Conservation (phyloP, 1,139 yeast species). For the Kodamaea suecica region DNA sequence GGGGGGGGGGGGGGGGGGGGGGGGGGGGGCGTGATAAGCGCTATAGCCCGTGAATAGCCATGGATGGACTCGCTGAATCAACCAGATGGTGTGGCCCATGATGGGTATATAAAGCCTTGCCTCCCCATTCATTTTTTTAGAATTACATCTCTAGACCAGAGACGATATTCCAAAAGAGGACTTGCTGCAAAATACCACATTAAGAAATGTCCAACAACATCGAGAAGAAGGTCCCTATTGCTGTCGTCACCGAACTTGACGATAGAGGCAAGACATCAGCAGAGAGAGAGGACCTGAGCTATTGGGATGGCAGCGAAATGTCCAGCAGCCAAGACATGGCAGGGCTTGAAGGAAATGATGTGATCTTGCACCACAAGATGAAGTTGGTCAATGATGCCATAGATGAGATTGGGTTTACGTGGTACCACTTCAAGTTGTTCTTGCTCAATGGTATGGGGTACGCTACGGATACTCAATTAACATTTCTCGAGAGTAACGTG, state of each 20-base stretch:
- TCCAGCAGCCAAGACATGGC: conserved; percentile 13
- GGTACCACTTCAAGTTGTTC: conserved; percentile 40
- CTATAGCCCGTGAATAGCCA: too few relatives aligned
- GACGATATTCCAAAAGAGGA: too few relatives aligned
- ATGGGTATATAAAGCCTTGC: too few relatives aligned
- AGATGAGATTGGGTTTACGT: conserved; percentile 51
- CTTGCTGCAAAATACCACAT: too few relatives aligned
- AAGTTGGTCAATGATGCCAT: conserved; percentile 42
- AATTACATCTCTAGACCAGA: too few relatives aligned
- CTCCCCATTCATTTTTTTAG: too few relatives aligned
- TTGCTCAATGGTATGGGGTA: conserved; percentile 60
- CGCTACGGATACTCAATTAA: conserved; percentile 58
- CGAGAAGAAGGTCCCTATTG: not conserved
- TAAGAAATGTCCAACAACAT: not conserved
- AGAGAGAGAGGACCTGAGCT: not conserved
- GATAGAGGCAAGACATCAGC: too few relatives aligned
- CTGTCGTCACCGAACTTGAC: too few relatives aligned
- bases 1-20: too few relatives aligned
- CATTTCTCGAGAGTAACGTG: conserved; percentile 37
- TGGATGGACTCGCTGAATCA: too few relatives aligned
- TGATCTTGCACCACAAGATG: conserved; percentile 33
- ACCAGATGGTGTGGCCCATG: too few relatives aligned
- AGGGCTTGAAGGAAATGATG: conserved; percentile 25
- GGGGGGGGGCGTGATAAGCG: too few relatives aligned
- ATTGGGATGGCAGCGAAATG: not conserved